Evolutionary conservation across 1,284 basidiomycete genomes (phyloP).

Genomic region (Cryptococcus sp.): DNA sequence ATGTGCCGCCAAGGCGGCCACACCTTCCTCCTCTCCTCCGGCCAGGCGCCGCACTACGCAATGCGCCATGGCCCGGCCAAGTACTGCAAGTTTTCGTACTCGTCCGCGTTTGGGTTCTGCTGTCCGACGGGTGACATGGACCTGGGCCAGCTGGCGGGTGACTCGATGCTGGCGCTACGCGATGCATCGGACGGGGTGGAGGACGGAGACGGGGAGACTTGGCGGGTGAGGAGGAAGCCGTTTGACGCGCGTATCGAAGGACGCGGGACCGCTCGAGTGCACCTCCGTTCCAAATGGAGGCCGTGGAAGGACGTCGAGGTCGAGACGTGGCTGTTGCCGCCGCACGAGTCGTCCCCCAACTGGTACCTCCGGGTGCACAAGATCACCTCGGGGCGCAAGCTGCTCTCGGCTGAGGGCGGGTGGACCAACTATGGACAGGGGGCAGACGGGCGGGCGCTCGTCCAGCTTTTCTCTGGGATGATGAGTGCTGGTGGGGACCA

Average conservation of each 20-base stretch:
- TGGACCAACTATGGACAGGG: conserved; percentile 70
- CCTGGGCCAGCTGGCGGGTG: conserved; percentile 66
- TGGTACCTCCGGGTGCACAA: conserved; percentile 70
- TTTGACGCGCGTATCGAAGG: conserved; percentile 61
- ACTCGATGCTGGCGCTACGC: conserved; percentile 65
- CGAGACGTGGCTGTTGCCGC: conserved; percentile 71
- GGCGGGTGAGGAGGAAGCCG: conserved; percentile 64
- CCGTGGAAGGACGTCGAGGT: conserved; percentile 69
- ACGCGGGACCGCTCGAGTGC: conserved; percentile 48
- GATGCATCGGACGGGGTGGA: conserved; percentile 54
- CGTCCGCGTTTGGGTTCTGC: conserved; percentile 69
- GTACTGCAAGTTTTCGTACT: conserved; percentile 73
- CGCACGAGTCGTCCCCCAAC: conserved; percentile 55
- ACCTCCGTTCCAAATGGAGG: conserved; percentile 66
- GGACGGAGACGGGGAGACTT: conserved; percentile 58
- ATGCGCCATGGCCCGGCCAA: conserved; percentile 73
- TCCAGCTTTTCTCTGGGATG: conserved; percentile 43
- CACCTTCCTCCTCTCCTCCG: conserved; percentile 68
- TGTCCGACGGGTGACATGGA: conserved; percentile 66
- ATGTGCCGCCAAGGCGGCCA: conserved; percentile 57
- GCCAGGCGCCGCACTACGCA: conserved; percentile 72
- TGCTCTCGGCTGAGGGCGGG: conserved; percentile 64
- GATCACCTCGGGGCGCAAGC: conserved; percentile 55
- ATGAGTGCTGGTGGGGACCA: conserved; percentile 39
- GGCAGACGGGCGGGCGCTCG: conserved; percentile 59